Percentiles rank a stretch among this genome's conserved stretches.
These are phyloP conservation scores for Vigna radiata DNA, from an alignment of 306 rosid species.

Conservation along the genomic window DNA sequence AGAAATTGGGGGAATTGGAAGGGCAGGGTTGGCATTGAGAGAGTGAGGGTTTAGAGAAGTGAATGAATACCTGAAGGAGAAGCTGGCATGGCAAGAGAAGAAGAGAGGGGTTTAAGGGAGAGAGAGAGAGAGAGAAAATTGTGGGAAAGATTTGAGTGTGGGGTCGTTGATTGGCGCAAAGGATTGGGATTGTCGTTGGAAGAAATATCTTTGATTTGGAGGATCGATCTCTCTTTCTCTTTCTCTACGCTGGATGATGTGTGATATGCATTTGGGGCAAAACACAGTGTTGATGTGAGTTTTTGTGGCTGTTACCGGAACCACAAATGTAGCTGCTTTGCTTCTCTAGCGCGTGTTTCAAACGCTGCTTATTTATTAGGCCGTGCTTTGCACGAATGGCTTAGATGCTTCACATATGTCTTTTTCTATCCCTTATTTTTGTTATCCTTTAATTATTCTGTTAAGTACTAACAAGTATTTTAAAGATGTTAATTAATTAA, in stretches of 20 bases:
- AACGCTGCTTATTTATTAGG: background rate
- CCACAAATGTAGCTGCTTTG: background rate
- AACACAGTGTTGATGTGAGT: constrained; percentile 24
- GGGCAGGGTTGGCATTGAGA: constrained; percentile 1
- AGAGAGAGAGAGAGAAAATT: constrained; percentile 40
- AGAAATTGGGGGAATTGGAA: background rate
- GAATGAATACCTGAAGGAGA: constrained; percentile 68
- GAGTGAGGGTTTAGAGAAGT: constrained; percentile 45
- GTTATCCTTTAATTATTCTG: too few relatives aligned
- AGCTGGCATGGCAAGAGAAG: constrained; percentile 69
- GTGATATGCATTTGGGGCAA: constrained; percentile 35
- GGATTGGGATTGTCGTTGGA: constrained; percentile 47
- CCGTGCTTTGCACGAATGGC: background rate
- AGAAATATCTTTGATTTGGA: constrained; percentile 42
- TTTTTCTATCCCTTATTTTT: background rate
- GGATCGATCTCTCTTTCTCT: constrained; percentile 31
- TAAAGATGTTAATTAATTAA: too few relatives aligned
- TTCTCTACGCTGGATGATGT: background rate
- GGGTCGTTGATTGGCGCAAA: constrained; percentile 88
- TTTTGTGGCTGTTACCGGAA: constrained; percentile 16
- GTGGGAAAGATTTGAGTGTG: constrained; percentile 50
- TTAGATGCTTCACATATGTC: background rate
- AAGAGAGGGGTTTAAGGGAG: constrained; percentile 38
- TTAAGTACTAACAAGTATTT: too few relatives aligned
- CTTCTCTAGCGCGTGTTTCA: background rate